Percentiles rank a stretch among this genome's conserved stretches.
Evolutionary conservation across 306 rosid genomes (phyloP).

Genomic region (Nissolia schottii): DNA sequence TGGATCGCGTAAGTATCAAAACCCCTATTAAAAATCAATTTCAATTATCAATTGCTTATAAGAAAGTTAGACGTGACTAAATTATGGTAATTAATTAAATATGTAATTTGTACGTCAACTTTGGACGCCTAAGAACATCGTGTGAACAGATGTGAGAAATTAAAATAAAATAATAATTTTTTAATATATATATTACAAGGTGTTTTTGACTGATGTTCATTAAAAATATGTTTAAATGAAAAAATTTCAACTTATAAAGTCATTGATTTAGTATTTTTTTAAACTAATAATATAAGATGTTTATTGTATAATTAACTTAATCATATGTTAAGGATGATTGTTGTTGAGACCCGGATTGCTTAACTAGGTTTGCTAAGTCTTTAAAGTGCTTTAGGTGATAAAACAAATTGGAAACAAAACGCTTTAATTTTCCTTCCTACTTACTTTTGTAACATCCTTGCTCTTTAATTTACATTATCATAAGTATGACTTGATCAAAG

Average conservation of each 20-base stretch:
- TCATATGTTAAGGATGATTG: conserved; percentile 1
- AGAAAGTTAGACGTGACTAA: not conserved
- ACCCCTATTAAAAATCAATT: not conserved
- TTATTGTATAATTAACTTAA: conserved; percentile 7
- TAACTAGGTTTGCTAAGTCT: conserved; percentile 9
- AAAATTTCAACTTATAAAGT: too few relatives aligned
- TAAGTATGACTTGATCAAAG: not conserved
- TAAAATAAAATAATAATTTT: too few relatives aligned
- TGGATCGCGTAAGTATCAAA: not conserved
- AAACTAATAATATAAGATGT: not conserved
- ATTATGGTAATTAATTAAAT: too few relatives aligned
- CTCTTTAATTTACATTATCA: not conserved
- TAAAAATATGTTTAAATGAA: too few relatives aligned
- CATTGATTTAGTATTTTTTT: not conserved
- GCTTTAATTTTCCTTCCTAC: not conserved
- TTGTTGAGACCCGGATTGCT: conserved; percentile 21
- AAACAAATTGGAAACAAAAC: not conserved
- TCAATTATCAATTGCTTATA: not conserved
- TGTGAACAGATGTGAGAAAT: too few relatives aligned
- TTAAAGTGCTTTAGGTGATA: not conserved
- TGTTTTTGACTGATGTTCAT: too few relatives aligned
- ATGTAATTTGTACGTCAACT: too few relatives aligned
- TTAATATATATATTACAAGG: too few relatives aligned
- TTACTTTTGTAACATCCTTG: not conserved
- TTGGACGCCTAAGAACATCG: too few relatives aligned